Conservation (phyloP, 1,139 yeast genomes). For the Saccharomycopsis crataegensis region DNA sequence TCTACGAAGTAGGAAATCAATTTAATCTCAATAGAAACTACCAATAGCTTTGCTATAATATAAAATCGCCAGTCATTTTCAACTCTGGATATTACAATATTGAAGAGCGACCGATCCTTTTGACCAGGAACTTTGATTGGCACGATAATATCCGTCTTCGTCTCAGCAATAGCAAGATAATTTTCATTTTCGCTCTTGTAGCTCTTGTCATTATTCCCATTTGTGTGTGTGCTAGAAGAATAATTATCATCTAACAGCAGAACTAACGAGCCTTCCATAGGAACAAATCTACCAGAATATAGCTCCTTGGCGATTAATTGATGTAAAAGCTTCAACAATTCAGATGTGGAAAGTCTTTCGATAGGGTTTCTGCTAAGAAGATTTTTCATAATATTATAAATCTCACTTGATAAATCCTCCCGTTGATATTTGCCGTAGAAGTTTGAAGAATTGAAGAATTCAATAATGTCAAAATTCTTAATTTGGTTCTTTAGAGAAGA, state of each 20-base stretch:
- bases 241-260: background rate
- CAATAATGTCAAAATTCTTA: conserved; percentile 23
- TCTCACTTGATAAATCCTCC: conserved; percentile 33
- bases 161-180: background rate
- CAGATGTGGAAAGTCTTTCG: conserved; percentile 39
- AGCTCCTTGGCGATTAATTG: conserved; percentile 1
- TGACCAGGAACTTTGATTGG: no score
- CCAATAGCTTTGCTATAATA: no score
- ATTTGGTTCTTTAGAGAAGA: conserved; percentile 36
- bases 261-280: background rate
- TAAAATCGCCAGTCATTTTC: no score
- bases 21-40: no score
- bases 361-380: conserved; percentile 32
- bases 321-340: conserved; percentile 31
- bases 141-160: no score
- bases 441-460: conserved; percentile 22
- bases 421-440: conserved; percentile 25
- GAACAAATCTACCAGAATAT: background rate
- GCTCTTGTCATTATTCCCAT: background rate
- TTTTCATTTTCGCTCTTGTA: background rate
- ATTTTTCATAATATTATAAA: conserved; percentile 33
- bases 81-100: no score
- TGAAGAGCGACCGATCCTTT: no score
- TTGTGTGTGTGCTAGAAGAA: background rate
- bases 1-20: no score